Evolutionary conservation across 345 rosid species (phyloP).

Genomic region (Draba incana): DNA sequence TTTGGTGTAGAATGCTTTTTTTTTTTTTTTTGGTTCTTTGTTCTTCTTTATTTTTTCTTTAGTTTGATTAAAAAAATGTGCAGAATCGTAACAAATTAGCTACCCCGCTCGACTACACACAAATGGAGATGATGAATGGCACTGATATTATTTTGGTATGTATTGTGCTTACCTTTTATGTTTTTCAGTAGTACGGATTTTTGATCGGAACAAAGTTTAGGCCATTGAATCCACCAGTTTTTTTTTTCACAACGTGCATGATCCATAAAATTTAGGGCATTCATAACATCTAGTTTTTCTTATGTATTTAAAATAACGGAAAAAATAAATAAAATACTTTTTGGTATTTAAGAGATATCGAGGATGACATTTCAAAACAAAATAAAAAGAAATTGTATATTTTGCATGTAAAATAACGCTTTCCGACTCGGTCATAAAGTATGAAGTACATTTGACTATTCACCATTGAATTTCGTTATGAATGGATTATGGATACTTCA

Average conservation of each 20-base stretch:
- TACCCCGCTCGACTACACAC: conserved; percentile 9
- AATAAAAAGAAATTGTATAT: too few relatives aligned
- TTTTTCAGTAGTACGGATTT: not conserved
- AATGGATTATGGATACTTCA: too few relatives aligned
- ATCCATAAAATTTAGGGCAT: too few relatives aligned
- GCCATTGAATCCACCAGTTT: too few relatives aligned
- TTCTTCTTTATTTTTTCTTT: conserved; percentile 22
- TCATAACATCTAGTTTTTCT: not conserved
- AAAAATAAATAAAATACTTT: not conserved
- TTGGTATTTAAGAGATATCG: too few relatives aligned
- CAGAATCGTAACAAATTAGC: conserved; percentile 23
- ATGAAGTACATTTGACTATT: too few relatives aligned
- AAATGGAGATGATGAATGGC: conserved; percentile 3
- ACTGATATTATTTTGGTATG: conserved; percentile 3
- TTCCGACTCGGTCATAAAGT: not conserved
- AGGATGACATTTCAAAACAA: too few relatives aligned
- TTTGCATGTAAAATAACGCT: conserved; percentile 7
- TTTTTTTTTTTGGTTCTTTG: conserved; percentile 14
- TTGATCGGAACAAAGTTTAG: conserved; percentile 1
- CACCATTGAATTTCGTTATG: too few relatives aligned
- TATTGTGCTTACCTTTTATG: conserved; percentile 3
- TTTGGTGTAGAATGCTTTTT: conserved; percentile 23
- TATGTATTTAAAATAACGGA: not conserved
- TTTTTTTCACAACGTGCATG: too few relatives aligned
- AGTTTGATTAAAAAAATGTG: conserved; percentile 31